Base-by-base conservation (phyloP, 1,284 basidiomycete genomes). In the Fomitopsis pinicola region DNA sequence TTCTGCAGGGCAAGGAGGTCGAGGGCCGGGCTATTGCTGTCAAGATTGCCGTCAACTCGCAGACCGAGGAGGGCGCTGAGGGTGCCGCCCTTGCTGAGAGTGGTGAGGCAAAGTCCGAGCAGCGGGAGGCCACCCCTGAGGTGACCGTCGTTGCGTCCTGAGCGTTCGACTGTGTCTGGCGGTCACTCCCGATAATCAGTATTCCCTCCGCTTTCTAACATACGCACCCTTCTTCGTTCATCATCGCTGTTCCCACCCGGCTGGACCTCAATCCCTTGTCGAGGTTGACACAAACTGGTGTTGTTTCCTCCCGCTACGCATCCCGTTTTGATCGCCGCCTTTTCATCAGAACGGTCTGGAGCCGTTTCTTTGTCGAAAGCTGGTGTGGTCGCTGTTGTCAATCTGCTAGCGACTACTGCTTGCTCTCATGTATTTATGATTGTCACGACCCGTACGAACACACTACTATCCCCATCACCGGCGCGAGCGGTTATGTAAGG, bases 31-130 rank as follows among this genome's bases (percentile, higher is more conserved):
- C 82, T 66, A 88, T 96, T 71, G 91, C 89, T 61, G 92, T 95
- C 79, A 95, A 95, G 81, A 80, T 96, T 68, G 94, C 94, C 61
- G 90, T 94, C 74, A 91, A 92, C 72, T 69, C 78, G 36, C 72
- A 75, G 63, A 67, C 65, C 57, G 74, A 76, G 40, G 75, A 76
- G 44, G 75, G 69, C 46, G 72, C 58, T 42, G 72, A 72, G 59
- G 68, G 59, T 57, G 71, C 64, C 52, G 75, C 80, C 55, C 76
- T 80, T 40, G 50, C 75, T 76, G 30, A 44, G 22, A 10, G 33
- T 7, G 56, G 19, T 30, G 79, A 76, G 62, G 76, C 67, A 56
- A 67, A 71, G 63, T 61, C 67, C 48, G 69, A 67, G 59, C 35
- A 36, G 35, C 73, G 72, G 52, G 62, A 62, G 62, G 70, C 70